These are phyloP conservation scores for Trichothecium sympodiale DNA, from an alignment of 2,329 filamentous ascomycete genomes.

Conservation along the genomic window DNA sequence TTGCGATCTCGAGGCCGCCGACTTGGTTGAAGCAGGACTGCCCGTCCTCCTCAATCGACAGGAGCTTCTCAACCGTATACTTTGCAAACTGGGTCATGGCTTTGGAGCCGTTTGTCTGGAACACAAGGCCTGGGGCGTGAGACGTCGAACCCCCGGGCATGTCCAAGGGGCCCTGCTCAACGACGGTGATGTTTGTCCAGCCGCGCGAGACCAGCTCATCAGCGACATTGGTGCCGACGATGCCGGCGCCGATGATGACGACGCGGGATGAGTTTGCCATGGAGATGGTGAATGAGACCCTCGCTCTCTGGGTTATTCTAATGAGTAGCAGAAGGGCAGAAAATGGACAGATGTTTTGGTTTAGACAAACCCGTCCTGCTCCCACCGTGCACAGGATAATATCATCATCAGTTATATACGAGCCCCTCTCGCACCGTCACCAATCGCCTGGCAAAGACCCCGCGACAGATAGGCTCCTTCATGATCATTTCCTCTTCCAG, in stretches of 20 bases:
- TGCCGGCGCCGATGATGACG: constrained; percentile 52
- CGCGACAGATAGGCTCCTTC: too few species aligned
- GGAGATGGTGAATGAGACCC: too few species aligned
- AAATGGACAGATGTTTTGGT: too few species aligned
- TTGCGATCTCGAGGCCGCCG: constrained; percentile 51
- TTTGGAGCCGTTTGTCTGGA: constrained; percentile 48
- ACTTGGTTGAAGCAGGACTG: constrained; percentile 48
- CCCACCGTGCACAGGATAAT: too few species aligned
- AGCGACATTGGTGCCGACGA: constrained; percentile 52
- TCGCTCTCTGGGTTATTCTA: too few species aligned
- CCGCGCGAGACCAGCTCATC: constrained; percentile 52
- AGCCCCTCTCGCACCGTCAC: too few species aligned
- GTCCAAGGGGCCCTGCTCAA: constrained; percentile 51
- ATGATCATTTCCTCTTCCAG: too few species aligned
- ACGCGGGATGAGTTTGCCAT: constrained; percentile 25
- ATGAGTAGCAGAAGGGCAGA: too few species aligned
- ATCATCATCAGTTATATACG: too few species aligned
- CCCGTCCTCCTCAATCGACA: constrained; percentile 31
- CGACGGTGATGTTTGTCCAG: constrained; percentile 52
- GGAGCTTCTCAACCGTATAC: constrained; percentile 51
- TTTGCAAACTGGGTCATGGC: constrained; percentile 47
- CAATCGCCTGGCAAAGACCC: too few species aligned
- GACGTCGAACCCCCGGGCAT: constrained; percentile 57
- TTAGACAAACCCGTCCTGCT: too few species aligned
- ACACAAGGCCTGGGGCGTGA: constrained; percentile 53